Evolutionary conservation across 441 rosid species (phyloP).

Genomic region (Corymbia citriodora): DNA sequence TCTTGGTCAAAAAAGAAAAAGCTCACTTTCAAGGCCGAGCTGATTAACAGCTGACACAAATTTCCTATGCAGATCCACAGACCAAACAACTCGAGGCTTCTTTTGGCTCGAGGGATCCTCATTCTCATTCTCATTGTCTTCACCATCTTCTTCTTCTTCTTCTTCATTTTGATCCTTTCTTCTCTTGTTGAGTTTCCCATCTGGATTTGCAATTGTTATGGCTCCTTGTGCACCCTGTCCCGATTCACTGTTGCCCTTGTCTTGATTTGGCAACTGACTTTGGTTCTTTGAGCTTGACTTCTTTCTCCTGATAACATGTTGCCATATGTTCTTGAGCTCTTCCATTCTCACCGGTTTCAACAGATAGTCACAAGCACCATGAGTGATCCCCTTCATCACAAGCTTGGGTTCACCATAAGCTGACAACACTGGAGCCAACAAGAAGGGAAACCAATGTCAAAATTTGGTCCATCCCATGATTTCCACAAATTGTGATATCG

Average conservation of each 20-base stretch:
- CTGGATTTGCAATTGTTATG: background rate
- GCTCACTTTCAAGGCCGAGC: background rate
- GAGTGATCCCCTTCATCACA: constrained; percentile 1
- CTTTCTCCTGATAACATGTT: constrained; percentile 4
- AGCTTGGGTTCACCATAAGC: constrained; percentile 1
- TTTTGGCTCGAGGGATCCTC: background rate
- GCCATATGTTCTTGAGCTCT: constrained; percentile 8
- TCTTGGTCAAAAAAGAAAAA: background rate
- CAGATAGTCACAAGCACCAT: constrained; percentile 8
- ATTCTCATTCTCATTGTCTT: background rate
- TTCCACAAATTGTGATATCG: background rate
- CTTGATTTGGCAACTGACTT: background rate
- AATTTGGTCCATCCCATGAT: background rate
- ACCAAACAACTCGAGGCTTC: constrained; percentile 4
- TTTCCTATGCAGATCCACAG: background rate
- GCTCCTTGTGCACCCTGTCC: background rate
- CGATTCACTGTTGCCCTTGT: background rate
- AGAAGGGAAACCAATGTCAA: background rate
- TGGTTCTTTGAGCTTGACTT: background rate
- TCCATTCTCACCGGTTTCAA: constrained; percentile 2
- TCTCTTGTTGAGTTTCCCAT: background rate
- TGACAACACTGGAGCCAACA: constrained; percentile 1
- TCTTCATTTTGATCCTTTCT: background rate
- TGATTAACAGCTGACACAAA: background rate
- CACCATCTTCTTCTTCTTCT: background rate